Evolutionary conservation across 1,284 basidiomycete species (phyloP).

Genomic region (Rhodotorula sp.): DNA sequence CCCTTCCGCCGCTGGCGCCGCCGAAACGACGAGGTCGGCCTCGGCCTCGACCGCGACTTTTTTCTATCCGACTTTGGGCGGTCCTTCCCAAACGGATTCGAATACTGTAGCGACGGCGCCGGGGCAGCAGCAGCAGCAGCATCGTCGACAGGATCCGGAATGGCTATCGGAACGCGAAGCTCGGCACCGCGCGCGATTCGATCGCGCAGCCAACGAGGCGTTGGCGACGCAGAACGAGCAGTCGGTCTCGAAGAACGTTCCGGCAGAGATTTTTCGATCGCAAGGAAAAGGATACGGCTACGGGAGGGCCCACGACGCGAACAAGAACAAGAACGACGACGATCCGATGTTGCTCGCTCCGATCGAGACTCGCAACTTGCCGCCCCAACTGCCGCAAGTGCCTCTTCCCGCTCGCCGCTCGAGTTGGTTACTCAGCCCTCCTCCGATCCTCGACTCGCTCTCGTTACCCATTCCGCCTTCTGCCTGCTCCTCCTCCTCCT

Average conservation of each 20-base stretch:
- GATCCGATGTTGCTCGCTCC: background rate
- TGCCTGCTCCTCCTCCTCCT: too few relatives aligned
- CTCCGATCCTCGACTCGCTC: background rate
- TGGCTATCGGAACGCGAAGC: background rate
- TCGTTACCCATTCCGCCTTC: background rate
- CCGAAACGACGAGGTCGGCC: too few relatives aligned
- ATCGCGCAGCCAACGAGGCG: background rate
- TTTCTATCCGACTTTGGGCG: too few relatives aligned
- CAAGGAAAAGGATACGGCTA: background rate
- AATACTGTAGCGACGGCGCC: too few relatives aligned
- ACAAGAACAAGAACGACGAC: too few relatives aligned
- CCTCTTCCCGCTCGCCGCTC: background rate
- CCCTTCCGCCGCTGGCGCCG: background rate
- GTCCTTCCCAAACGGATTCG: too few relatives aligned
- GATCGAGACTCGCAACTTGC: background rate
- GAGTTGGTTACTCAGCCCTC: slow-evolving; percentile 1
- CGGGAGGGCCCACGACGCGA: too few relatives aligned
- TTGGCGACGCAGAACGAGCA: background rate
- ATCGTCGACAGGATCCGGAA: background rate
- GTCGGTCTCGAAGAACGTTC: background rate
- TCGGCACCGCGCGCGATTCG: background rate
- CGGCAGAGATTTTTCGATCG: too few relatives aligned
- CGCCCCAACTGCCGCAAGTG: background rate
- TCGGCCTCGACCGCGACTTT: too few relatives aligned
- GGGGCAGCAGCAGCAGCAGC: too few relatives aligned